Evolutionary conservation across 2,329 filamentous ascomycete genomes (phyloP), one percentile per base, ranked within the genome.

Genomic region (Ascosphaera aggregata): DNA sequence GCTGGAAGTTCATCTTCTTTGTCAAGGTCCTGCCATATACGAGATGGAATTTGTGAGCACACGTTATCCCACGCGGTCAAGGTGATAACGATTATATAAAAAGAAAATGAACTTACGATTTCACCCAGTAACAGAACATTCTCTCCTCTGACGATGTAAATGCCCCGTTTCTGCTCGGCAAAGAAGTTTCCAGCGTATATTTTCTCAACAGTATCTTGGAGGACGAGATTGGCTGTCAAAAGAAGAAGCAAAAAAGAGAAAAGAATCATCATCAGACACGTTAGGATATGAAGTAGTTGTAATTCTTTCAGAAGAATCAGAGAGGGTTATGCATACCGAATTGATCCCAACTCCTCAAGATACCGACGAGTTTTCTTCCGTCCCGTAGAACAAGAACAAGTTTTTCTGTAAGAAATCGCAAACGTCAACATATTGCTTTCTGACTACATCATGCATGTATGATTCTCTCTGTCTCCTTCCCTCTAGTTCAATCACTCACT

Each of bases 121-220:
- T 95, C 91, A 30, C 89, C 89, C 15, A 95, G 69, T 35, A 98
- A 65, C 39, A 93, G 66, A n/a, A 98, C 89, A 56, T 98, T 98
- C 62, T 98, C 89, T 47, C 89, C 89, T 42, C 89, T 70, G 36
- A 98, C 81, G 27, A 95, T 70, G 61, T 89, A 95, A 45, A 92
- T 73, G 38, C 89, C 89, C 42, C 82, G 73, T 9, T 73, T 66
- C 43, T 92, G 71, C 55, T 98, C 89, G 43, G 82, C 80, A 54
- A 82, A 95, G 39, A 91, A 52, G 40, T 69, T 60, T 54, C 70
- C 53, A 13, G 74, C 73, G 54, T 86, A 94, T 48, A 93, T 72
- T 41, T 89, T 73, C 61, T 98, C 89, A 46, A 81, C 67, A 18
- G 89, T 94, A 49, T 84, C 81, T 59, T 94, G 85, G 39, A 98